Evolutionary conservation across 1,284 basidiomycete genomes (phyloP).

Genomic region (Ceratobasidium sp.): DNA sequence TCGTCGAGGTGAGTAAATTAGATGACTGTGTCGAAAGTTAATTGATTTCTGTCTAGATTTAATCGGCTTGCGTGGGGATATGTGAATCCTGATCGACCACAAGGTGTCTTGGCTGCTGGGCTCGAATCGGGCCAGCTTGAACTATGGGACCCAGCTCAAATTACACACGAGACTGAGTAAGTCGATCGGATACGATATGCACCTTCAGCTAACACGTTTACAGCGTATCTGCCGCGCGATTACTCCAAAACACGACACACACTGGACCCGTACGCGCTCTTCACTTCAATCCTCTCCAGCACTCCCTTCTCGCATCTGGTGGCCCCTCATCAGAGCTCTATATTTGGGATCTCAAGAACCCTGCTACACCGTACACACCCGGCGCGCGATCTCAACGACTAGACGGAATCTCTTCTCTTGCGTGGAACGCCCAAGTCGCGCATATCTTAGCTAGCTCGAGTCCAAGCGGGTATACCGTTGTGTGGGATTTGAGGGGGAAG

Average conservation of each 20-base stretch:
- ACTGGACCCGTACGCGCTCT: slow-evolving; percentile 93
- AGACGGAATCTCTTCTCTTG: slow-evolving; percentile 93
- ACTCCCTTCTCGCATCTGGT: slow-evolving; percentile 91
- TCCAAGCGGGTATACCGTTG: slow-evolving; percentile 94
- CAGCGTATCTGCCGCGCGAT: slow-evolving; percentile 3
- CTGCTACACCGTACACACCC: slow-evolving; percentile 82
- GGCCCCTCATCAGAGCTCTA: slow-evolving; percentile 91
- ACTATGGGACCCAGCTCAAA: slow-evolving; percentile 92
- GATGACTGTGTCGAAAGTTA: background rate
- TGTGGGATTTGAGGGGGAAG: slow-evolving; percentile 96
- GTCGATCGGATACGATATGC: slow-evolving; percentile 64
- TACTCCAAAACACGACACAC: slow-evolving; percentile 86
- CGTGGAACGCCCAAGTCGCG: slow-evolving; percentile 96
- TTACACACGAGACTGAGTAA: slow-evolving; percentile 79
- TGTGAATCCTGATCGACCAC: slow-evolving; percentile 73
- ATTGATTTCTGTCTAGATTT: slow-evolving; percentile 70
- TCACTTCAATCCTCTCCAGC: slow-evolving; percentile 94
- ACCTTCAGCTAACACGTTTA: background rate
- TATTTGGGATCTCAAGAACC: slow-evolving; percentile 87
- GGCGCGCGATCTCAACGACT: slow-evolving; percentile 91
- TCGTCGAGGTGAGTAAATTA: slow-evolving; percentile 71
- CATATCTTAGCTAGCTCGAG: slow-evolving; percentile 96
- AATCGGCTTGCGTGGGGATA: slow-evolving; percentile 95
- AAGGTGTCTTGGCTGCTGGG: slow-evolving; percentile 93
- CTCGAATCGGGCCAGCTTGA: slow-evolving; percentile 96